Conservation (phyloP, 352 stramenopile genomes). For the Globisporangium cylindrosporum region DNA sequence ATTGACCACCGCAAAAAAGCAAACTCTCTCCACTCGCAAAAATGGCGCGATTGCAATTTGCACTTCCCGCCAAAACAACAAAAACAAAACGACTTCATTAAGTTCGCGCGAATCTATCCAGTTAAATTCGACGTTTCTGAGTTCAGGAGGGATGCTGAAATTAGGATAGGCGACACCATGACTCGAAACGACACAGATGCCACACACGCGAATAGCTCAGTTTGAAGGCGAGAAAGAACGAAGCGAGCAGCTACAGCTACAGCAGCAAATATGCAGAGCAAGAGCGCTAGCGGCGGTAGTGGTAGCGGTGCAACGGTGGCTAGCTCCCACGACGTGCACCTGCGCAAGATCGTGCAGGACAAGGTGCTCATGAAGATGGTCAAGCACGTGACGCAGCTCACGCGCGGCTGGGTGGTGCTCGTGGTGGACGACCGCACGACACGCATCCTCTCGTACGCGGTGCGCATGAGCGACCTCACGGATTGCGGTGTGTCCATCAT, state of each 20-base stretch:
- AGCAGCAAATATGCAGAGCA: slow-evolving; percentile 5
- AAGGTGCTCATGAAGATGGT: slow-evolving; percentile 84
- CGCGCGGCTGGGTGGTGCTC: slow-evolving; percentile 88
- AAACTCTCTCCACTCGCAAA: background rate
- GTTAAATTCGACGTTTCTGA: background rate
- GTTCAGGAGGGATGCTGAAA: background rate
- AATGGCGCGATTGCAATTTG: slow-evolving; percentile 3
- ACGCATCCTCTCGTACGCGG: slow-evolving; percentile 90
- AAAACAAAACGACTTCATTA: background rate
- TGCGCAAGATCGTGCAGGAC: slow-evolving; percentile 77
- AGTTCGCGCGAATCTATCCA: background rate
- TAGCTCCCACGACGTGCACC: slow-evolving; percentile 53
- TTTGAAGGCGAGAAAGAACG: slow-evolving; percentile 3
- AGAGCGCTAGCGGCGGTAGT: too few species aligned
- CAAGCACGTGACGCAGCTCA: slow-evolving; percentile 74
- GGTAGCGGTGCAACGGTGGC: slow-evolving; percentile 25
- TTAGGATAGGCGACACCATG: slow-evolving; percentile 2
- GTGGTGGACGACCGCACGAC: slow-evolving; percentile 95
- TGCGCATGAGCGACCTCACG: slow-evolving; percentile 99
- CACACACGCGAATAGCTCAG: slow-evolving; percentile 15
- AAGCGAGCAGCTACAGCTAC: background rate
- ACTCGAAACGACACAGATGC: slow-evolving; percentile 9
- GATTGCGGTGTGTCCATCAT: slow-evolving; percentile 96
- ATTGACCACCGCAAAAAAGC: slow-evolving; percentile 4
- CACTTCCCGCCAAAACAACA: slow-evolving; percentile 32